Conservation (phyloP, 2,329 filamentous ascomycete genomes). For the Fusarium sp. region DNA sequence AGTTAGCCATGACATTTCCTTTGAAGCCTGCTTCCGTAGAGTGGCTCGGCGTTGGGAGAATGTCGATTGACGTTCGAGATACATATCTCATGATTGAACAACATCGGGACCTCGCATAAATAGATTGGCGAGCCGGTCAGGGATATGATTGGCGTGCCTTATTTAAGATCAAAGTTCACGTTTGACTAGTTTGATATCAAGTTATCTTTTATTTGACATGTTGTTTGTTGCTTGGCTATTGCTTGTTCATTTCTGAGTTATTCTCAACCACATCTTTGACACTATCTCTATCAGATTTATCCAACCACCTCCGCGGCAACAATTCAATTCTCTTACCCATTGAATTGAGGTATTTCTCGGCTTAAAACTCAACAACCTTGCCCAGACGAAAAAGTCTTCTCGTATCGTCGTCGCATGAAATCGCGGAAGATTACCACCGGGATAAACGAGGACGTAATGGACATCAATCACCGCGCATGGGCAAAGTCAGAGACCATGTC, state of each 20-base stretch:
- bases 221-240: neutral
- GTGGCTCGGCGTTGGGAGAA: neutral
- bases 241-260: neutral
- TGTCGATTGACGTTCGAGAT: neutral
- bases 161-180: neutral
- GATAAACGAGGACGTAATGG: constrained; percentile 32
- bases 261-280: neutral
- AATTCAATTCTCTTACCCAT: constrained; percentile 15
- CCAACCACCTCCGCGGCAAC: neutral
- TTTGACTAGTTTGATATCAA: neutral
- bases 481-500: neutral
- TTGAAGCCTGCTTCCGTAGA: no score
- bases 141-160: constrained; percentile 9
- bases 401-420: constrained; percentile 26
- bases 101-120: neutral
- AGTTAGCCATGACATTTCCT: no score
- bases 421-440: constrained; percentile 38
- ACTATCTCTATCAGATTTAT: neutral
- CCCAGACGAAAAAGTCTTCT: constrained; percentile 10
- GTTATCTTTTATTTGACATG: neutral
- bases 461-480: constrained; percentile 44
- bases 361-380: constrained; percentile 6
- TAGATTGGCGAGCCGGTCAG: constrained; percentile 12
- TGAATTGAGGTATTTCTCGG: constrained; percentile 27
- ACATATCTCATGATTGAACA: constrained; percentile 1